Conservation (phyloP, 1,284 basidiomycete species). For the Boletus smithii region DNA sequence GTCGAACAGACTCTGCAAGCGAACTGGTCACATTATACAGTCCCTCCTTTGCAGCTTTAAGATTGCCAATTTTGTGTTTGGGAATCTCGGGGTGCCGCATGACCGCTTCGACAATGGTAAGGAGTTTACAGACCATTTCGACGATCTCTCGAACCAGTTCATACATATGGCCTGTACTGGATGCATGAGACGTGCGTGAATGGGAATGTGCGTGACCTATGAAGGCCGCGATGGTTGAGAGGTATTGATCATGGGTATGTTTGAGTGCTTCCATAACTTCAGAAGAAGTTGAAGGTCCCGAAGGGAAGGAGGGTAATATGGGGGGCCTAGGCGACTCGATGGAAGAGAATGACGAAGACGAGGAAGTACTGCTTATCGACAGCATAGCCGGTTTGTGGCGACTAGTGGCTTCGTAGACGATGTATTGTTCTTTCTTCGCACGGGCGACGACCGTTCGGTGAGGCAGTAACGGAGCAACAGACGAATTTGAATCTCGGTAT, state of each 20-base stretch:
- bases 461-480: conserved; percentile 35
- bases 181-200: conserved; percentile 83
- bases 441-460: conserved; percentile 27
- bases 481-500: conserved; percentile 33
- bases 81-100: conserved; percentile 66
- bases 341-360: conserved; percentile 58
- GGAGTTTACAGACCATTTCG: conserved; percentile 85
- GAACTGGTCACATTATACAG: conserved; percentile 83
- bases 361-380: conserved; percentile 66
- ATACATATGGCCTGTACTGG: conserved; percentile 89
- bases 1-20: conserved; percentile 86
- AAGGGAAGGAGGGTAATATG: conserved; percentile 58
- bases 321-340: conserved; percentile 39
- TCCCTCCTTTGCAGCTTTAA: conserved; percentile 73
- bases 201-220: conserved; percentile 96
- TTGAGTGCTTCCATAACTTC: conserved; percentile 71
- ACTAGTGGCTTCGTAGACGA: conserved; percentile 29
- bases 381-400: conserved; percentile 43
- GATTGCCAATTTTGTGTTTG: conserved; percentile 50
- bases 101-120: conserved; percentile 91
- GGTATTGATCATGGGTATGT: conserved; percentile 80
- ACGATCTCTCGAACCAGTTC: conserved; percentile 93
- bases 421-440: conserved; percentile 35
- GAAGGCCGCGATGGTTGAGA: conserved; percentile 94
- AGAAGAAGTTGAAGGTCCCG: conserved; percentile 60